Evolutionary conservation across 1,139 yeast genomes (phyloP), one percentile per base, ranked within the genome.

Genomic region (Blastobotrys arbuscula): DNA sequence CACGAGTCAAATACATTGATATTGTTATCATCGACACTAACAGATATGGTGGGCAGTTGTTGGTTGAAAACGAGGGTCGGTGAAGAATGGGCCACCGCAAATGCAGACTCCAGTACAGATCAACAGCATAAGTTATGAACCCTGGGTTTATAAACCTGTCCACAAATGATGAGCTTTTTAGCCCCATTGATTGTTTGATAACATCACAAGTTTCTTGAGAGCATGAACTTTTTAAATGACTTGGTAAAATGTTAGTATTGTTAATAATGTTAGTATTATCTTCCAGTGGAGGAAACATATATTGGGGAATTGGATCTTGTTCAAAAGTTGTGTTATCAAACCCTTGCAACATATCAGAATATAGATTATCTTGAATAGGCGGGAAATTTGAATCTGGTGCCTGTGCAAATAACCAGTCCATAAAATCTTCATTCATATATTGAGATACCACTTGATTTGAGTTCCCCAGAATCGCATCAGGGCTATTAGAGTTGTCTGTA

Each of bases 71-170:
- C 0, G 84, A 75, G 0, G 86, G 85, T 47, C 69, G 71, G 57
- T 81, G 85, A 44, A 81, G 58, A 26, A 81, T 70, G 1, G 83
- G 75, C 59, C 77, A 78, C 56, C 81, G 81, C 23, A 77, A 72
- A 57, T 80, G 84, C 60, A 78, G 47, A 39, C 52, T 51, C 62
- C 62, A 59, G 46, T 59, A 59, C 10, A 55, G 49, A 31, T 57
- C 59, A 10, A 59, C 53, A 2, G 62, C 61, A 36, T 56, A 53
- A 23, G 56, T 49, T 3, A 59, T 43, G 40, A 53, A 58, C 12
- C 53, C 42, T 1, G 62, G 61, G 40, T 48, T 50, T 20, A 59
- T 50, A 41, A 51, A 56, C 47, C 52, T 57, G 34, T 50, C 53
- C n/a, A 56, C 56, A 30, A 55, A 44, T n/a, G 48, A 43, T 10